A percentile compares a stretch with the other conserved stretches of the same genome.
Evolutionary conservation across 31 red algal genomes (phyloP).

Genomic region (Odonthalia washingtoniensis): DNA sequence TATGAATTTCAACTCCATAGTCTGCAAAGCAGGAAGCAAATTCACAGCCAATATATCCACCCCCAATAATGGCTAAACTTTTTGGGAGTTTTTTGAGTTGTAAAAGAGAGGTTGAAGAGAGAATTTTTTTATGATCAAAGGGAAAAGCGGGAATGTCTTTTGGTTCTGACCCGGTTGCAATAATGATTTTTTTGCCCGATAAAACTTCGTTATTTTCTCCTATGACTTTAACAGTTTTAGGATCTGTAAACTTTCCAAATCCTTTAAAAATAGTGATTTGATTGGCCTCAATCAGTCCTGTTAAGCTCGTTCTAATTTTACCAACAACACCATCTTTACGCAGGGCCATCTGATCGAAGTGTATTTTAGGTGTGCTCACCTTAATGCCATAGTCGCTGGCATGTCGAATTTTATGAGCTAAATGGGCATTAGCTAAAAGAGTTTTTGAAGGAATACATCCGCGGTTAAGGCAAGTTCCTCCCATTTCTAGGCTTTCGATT

Average conservation of each 20-base stretch:
- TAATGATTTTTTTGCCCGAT: slow-evolving; percentile 88
- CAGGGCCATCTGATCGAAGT: too few relatives aligned
- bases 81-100: slow-evolving; percentile 84
- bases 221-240: slow-evolving; percentile 3
- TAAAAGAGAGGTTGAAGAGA: slow-evolving; percentile 88
- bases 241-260: too few relatives aligned
- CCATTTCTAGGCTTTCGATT: slow-evolving; percentile 97
- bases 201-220: slow-evolving; percentile 61
- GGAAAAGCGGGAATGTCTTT: slow-evolving; percentile 75
- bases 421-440: slow-evolving; percentile 93
- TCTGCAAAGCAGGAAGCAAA: slow-evolving; percentile 97
- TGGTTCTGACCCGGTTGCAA: slow-evolving; percentile 92
- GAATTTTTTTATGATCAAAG: slow-evolving; percentile 88
- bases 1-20: slow-evolving; percentile 89
- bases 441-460: slow-evolving; percentile 99
- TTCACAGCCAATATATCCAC: slow-evolving; percentile 97
- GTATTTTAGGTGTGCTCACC: too few relatives aligned
- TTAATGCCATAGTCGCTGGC: too few relatives aligned
- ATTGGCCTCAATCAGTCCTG: too few relatives aligned
- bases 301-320: too few relatives aligned
- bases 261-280: too few relatives aligned
- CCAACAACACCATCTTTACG: too few relatives aligned
- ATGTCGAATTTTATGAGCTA: slow-evolving; percentile 16
- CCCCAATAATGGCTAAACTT: slow-evolving; percentile 98
- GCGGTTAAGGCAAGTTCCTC: slow-evolving; percentile 98